Conservation (phyloP, 1,284 basidiomycete genomes). For the Paramarasmius palmivorus region DNA sequence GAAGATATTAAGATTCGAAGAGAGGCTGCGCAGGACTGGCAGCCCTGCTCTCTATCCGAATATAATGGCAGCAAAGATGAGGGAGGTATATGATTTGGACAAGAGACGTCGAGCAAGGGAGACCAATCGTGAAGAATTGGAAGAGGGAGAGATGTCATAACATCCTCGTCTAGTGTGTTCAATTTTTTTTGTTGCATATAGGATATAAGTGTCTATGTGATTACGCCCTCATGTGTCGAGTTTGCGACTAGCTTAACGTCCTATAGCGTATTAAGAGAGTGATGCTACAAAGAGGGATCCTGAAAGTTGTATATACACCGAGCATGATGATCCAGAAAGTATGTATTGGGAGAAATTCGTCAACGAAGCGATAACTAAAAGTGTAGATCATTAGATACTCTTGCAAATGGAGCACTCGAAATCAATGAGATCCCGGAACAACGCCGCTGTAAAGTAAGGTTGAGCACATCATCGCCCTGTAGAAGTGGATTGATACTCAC, state of each 20-base stretch:
- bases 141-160: slow-evolving; percentile 36
- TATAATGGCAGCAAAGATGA: slow-evolving; percentile 62
- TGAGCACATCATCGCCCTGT: slow-evolving; percentile 9
- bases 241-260: neutral
- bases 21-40: slow-evolving; percentile 45
- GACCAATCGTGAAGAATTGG: slow-evolving; percentile 19
- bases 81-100: slow-evolving; percentile 42
- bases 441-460: slow-evolving; percentile 46
- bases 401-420: slow-evolving; percentile 74
- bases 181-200: neutral
- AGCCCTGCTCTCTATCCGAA: slow-evolving; percentile 67
- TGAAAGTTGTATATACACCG: neutral
- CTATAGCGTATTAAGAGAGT: neutral
- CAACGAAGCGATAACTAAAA: slow-evolving; percentile 1
- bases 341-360: slow-evolving; percentile 4
- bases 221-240: too few species aligned
- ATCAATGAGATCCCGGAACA: slow-evolving; percentile 70
- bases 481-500: slow-evolving; percentile 45
- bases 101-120: slow-evolving; percentile 26
- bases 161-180: neutral
- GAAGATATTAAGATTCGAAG: slow-evolving; percentile 68
- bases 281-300: neutral
- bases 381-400: slow-evolving; percentile 64
- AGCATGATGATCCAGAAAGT: neutral
- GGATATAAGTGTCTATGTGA: neutral